Evolutionary conservation across 768 basidiomycete species (phyloP).

Genomic region (Pulveroboletus ravenelii): DNA sequence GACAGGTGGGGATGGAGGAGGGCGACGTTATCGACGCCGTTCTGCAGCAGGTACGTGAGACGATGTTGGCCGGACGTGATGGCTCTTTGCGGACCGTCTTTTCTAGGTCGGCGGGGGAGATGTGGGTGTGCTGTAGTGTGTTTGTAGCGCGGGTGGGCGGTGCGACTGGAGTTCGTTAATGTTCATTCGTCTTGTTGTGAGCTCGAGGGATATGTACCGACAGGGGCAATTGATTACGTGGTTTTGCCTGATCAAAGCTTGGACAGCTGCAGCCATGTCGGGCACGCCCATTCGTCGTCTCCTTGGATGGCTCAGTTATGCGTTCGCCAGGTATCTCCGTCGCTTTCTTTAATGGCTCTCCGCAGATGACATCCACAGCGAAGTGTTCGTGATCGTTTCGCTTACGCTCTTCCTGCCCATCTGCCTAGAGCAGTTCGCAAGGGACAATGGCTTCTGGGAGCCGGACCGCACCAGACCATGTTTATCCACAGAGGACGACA

Average conservation of each 20-base stretch:
- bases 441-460: conserved; percentile 78
- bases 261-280: conserved; percentile 8
- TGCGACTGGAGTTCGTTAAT: no score
- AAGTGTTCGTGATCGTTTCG: conserved; percentile 78
- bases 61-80: neutral
- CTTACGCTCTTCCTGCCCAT: conserved; percentile 80
- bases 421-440: conserved; percentile 81
- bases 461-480: conserved; percentile 69
- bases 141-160: neutral
- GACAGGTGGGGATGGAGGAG: conserved; percentile 55
- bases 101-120: conserved; percentile 22
- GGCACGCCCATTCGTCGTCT: conserved; percentile 40
- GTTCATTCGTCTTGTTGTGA: neutral
- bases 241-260: neutral
- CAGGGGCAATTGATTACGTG: neutral
- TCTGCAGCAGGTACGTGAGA: conserved; percentile 46
- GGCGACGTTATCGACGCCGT: conserved; percentile 59
- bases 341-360: neutral
- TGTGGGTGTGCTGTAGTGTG: neutral
- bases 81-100: neutral
- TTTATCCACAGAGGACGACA: conserved; percentile 13
- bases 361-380: conserved; percentile 37
- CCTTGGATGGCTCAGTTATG: conserved; percentile 79
- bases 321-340: conserved; percentile 64
- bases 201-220: neutral